Evolutionary conservation across 768 basidiomycete species (phyloP).

Genomic region (Pleurotus giganteus): DNA sequence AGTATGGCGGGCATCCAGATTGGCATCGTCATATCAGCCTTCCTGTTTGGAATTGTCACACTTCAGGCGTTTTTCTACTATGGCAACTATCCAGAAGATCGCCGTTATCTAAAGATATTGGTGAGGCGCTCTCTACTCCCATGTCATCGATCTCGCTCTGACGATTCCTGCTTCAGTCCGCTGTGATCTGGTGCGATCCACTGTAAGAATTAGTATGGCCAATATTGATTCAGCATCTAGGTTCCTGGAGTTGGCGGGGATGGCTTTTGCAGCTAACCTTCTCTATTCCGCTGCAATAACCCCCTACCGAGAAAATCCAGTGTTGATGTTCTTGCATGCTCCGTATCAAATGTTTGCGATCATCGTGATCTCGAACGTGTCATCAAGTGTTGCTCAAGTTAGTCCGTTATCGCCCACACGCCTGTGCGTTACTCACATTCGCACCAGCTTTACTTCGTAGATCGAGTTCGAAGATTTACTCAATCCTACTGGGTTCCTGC

Average conservation of each 20-base stretch:
- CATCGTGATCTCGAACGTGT: neutral
- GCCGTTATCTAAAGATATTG: neutral
- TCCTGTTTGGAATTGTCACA: constrained; percentile 4
- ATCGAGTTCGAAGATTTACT: neutral
- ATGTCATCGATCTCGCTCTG: neutral
- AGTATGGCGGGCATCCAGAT: constrained; percentile 5
- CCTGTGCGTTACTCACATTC: neutral
- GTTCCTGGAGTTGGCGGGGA: neutral
- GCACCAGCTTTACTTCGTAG: neutral
- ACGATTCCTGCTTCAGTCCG: neutral
- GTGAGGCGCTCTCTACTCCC: constrained; percentile 13
- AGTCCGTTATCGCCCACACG: neutral
- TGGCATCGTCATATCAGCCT: neutral
- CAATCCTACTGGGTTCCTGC: neutral
- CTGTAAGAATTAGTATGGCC: neutral
- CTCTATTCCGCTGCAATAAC: constrained; percentile 1
- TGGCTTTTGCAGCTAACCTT: neutral
- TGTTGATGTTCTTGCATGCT: neutral
- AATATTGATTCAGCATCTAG: neutral
- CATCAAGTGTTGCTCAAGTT: neutral
- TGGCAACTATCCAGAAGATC: neutral
- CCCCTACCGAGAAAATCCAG: neutral
- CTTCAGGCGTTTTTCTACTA: constrained; percentile 8
- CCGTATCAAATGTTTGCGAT: neutral
- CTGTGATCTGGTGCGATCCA: neutral